phyloP scores from a whole-genome alignment of 2,329 filamentous ascomycete genomes.

The Verticillium zaregamsianum region DNA sequence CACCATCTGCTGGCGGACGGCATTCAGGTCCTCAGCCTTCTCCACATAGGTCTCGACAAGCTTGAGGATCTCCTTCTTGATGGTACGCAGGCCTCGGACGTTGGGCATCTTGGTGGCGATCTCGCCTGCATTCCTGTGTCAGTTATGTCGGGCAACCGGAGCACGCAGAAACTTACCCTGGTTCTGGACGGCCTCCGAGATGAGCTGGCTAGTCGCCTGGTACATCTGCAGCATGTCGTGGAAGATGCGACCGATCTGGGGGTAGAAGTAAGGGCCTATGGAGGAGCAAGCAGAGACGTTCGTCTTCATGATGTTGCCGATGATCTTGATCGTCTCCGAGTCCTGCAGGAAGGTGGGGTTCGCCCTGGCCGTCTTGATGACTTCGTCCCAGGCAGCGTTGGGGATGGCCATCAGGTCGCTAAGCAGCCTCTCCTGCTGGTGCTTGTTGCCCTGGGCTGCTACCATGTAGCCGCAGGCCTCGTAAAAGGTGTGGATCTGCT shows the following conservation, averaged over 20 bases:
- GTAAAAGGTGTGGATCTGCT: constrained; percentile 98
- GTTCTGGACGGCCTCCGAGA: constrained; percentile 74
- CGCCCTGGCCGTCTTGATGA: constrained; percentile 82
- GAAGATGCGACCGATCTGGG: constrained; percentile 95
- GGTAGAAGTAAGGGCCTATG: constrained; percentile 95
- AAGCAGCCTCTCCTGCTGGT: constrained; percentile 86
- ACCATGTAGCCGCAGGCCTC: constrained; percentile 99
- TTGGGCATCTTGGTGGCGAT: constrained; percentile 97
- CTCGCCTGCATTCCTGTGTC: constrained; percentile 54
- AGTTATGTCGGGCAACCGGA: neutral
- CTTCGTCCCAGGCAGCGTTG: constrained; percentile 91
- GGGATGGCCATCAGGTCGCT: constrained; percentile 89
- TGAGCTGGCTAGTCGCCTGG: constrained; percentile 90
- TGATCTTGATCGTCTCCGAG: constrained; percentile 92
- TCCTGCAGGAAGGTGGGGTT: constrained; percentile 87
- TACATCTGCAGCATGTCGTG: constrained; percentile 99
- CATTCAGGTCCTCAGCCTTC: constrained; percentile 92
- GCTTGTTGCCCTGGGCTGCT: constrained; percentile 91
- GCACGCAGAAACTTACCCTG: constrained; percentile 4
- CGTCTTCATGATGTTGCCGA: constrained; percentile 99
- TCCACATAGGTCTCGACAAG: constrained; percentile 97
- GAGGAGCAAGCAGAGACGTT: constrained; percentile 98
- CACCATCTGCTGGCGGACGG: constrained; percentile 90
- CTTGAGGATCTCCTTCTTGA: constrained; percentile 99
- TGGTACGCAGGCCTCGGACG: constrained; percentile 89